Evolutionary conservation across 345 rosid genomes (phyloP).

Genomic region (Syzygium oleosum): DNA sequence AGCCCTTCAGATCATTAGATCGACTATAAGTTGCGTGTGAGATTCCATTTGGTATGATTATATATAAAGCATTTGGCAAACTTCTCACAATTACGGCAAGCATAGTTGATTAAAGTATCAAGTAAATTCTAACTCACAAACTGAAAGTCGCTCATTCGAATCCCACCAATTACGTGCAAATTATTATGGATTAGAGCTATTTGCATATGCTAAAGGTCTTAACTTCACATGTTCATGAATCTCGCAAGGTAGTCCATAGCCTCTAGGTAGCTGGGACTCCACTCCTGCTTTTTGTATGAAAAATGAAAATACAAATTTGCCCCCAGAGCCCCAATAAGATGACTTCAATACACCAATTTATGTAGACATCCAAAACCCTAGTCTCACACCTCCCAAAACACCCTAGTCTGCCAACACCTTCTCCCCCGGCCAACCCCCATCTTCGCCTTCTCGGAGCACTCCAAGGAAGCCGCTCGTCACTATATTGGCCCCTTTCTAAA

Average conservation of each 20-base stretch:
- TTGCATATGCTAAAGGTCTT: not conserved
- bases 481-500: not conserved
- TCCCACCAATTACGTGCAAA: not conserved
- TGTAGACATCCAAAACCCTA: not conserved
- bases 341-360: not conserved
- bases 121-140: not conserved
- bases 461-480: not conserved
- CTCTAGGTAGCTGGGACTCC: not conserved
- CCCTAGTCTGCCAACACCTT: not conserved
- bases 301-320: not conserved
- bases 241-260: not conserved
- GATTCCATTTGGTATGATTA: too few relatives aligned
- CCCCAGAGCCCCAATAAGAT: not conserved
- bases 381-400: not conserved
- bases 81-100: not conserved
- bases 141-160: fast-evolving
- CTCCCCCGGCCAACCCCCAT: not conserved
- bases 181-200: not conserved
- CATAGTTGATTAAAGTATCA: not conserved
- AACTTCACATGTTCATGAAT: not conserved
- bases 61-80: not conserved
- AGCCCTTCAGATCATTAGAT: not conserved
- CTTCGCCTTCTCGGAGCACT: not conserved
- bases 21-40: not conserved
- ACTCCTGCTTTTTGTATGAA: not conserved